Evolutionary conservation across 2,329 filamentous ascomycete genomes (phyloP).

Genomic region (Fonsecaea nubica): DNA sequence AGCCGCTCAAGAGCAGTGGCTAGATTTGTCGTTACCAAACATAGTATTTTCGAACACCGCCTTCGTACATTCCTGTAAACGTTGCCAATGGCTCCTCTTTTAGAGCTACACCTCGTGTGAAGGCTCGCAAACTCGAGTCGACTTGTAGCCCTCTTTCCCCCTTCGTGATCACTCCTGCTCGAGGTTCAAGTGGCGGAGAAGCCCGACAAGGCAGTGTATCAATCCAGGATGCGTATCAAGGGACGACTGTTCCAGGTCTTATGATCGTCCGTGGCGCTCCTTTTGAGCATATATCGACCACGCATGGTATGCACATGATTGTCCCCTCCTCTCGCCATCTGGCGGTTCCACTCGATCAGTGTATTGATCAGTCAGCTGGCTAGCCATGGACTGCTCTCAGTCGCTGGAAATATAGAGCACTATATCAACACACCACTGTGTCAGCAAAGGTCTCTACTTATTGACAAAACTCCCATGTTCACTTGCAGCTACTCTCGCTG

Average conservation of each 20-base stretch:
- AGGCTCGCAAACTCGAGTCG: not conserved
- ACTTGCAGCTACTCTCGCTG: not conserved
- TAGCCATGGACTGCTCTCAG: conserved; percentile 7
- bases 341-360: not conserved
- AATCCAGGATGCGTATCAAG: not conserved
- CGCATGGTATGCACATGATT: not conserved
- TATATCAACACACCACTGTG: conserved; percentile 11
- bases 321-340: not conserved
- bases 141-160: not conserved
- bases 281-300: not conserved
- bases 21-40: conserved; percentile 21
- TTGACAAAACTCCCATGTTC: not conserved
- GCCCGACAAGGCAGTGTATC: not conserved
- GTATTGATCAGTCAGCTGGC: not conserved
- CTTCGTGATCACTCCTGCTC: not conserved
- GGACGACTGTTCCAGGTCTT: not conserved
- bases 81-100: not conserved
- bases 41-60: not conserved
- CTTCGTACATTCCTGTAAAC: not conserved
- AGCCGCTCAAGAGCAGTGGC: conserved; percentile 35
- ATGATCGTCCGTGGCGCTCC: not conserved
- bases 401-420: conserved; percentile 40
- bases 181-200: not conserved
- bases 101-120: not conserved
- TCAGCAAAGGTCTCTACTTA: not conserved